Evolutionary conservation across 257 asterid genomes (phyloP), one percentile per base, ranked within the genome.

Genomic region (Scutellaria barbata): DNA sequence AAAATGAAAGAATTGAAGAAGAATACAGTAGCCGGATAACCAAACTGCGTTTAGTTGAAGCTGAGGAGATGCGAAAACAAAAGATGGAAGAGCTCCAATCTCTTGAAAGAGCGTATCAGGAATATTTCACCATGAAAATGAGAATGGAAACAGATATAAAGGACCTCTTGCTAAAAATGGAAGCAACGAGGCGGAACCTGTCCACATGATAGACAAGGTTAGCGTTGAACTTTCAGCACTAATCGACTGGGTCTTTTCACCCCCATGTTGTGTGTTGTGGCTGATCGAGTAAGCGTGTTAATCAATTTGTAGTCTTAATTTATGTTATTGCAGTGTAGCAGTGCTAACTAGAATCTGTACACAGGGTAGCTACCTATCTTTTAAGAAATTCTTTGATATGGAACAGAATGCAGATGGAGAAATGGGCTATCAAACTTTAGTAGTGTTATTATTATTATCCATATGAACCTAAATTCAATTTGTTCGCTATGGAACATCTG

Each of bases 81-180:
- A 94, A 94, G 82, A 30, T 89, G 75, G 95, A 94, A 65, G 97
- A 91, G 84, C 86, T 89, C 16, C 92, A 84, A 76, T 71, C 84
- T 55, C 82, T 83, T 25, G 99, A 94, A 74, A 80, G 87, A 79
- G 84, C 86, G 1, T 83, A 86, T 69, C 93, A 89, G 69, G 99
- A 94, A 25, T 94, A 94, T 74, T 89, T 81, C 75, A 83, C 56
- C 41, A 89, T 88, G 96, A 94, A 92, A 73, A 86, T 84, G 88
- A 87, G 98, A 79, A 89, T 93, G 98, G 98, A 93, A 75, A 71
- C 85, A 6, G 95, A 93, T 39, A 89, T 93, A 66, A 94, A 89
- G 80, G 98, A 91, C 79, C 89, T 91, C 61, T 76, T 94, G 79
- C 57, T 94, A 80, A 89, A 89, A 81, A 91, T 94, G 98, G 98